Base-by-base conservation (phyloP, 2,329 filamentous ascomycete species). In the Colletotrichum salicis region DNA sequence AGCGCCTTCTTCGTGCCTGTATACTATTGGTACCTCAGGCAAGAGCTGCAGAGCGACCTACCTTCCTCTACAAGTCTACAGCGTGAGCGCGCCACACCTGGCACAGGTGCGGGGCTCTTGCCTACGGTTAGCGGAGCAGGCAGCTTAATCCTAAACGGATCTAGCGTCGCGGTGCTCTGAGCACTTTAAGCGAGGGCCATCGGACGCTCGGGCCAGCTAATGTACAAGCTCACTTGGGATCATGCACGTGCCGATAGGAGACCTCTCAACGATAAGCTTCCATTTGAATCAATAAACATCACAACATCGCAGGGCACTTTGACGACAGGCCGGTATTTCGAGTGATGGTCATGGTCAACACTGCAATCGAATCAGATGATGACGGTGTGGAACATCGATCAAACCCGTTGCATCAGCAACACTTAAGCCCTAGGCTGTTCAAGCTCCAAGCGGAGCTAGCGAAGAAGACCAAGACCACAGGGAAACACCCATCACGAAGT, bases 401-500 rank as follows among this genome's bases (percentile, higher is more conserved):
- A 71, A 52, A 55, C 37, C 33, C 33, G n/a, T 69, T 51, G 41
- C 27, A 51, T 31, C n/a, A 35, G 57, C 64, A 64, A 41, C 54
- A 60, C 55, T 29, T 24, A 64, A 55, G 45, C 3, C 54, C 33
- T 48, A 33, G 27, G 19, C 19, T 48, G 19, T n/a, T 45, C 54
- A 29, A 48, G 29, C 69, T 71, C 33, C 60, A 27, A 70, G 37
- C 35, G 37, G 65, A 69, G 55, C 45, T n/a, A 35, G 54, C 37
- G 27, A 19, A 22, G 41, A n/a, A 48, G 41, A 15, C 22, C 22
- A 22, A 10, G 5, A 5, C 41, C 27, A 48, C 70, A 70, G 54
- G 70, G 59, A 35, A 58, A 64, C 55, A 65, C 58, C 65, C 35
- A 55, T 51, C 54, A 60, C 59, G 54, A 55, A 37, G 37, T n/a